Evolutionary conservation across 2,329 filamentous ascomycete species (phyloP).

Genomic region (Curvularia sp.): DNA sequence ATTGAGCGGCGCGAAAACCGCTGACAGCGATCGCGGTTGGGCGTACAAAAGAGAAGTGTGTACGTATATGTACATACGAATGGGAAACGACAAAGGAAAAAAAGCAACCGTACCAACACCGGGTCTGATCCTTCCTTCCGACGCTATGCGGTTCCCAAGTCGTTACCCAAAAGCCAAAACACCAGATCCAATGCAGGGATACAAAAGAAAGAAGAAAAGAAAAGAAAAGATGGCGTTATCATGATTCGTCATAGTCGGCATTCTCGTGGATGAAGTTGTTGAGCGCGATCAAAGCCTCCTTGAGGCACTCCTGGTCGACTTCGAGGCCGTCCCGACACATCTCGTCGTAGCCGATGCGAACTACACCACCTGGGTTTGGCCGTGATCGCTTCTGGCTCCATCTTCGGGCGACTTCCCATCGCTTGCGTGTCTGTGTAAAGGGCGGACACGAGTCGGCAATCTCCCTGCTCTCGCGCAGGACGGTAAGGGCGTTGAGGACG

Average conservation of each 20-base stretch:
- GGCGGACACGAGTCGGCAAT: constrained; percentile 42
- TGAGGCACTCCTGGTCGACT: constrained; percentile 43
- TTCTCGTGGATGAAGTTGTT: constrained; percentile 51
- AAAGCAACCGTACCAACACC: constrained; percentile 13
- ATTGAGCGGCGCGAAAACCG: neutral
- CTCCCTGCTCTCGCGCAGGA: constrained; percentile 44
- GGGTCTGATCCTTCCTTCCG: constrained; percentile 19
- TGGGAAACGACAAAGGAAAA: constrained; percentile 1
- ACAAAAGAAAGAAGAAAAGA: constrained; percentile 10
- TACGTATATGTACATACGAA: constrained; percentile 29
- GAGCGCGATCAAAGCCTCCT: constrained; percentile 44
- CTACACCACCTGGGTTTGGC: constrained; percentile 34
- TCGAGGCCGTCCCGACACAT: constrained; percentile 44
- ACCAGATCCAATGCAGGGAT: constrained; percentile 15
- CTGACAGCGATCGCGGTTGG: constrained; percentile 21
- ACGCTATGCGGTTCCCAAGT: constrained; percentile 32
- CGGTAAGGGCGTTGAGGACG: constrained; percentile 44
- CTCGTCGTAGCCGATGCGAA: constrained; percentile 46
- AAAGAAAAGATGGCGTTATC: constrained; percentile 20
- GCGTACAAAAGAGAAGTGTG: constrained; percentile 20
- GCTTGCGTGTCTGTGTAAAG: constrained; percentile 41
- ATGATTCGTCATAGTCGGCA: constrained; percentile 38
- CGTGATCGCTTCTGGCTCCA: constrained; percentile 42
- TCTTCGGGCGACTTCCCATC: constrained; percentile 44
- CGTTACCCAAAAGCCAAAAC: constrained; percentile 35